Evolutionary conservation across 768 basidiomycete genomes (phyloP), one percentile per base, ranked within the genome.

Genomic region (Leccinum uliginosum): DNA sequence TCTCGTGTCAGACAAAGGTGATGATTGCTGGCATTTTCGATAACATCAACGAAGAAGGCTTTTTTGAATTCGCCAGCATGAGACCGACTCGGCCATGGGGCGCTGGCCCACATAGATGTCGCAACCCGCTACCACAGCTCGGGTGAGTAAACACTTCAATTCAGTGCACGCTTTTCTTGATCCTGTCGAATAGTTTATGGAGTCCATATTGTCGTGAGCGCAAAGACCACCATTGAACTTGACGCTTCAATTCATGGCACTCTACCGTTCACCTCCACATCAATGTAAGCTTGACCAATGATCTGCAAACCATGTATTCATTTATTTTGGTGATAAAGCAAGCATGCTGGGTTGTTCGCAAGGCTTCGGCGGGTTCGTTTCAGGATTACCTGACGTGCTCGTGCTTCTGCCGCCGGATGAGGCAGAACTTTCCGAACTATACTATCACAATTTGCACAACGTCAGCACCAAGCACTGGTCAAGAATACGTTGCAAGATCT

Each of bases 11-110:
- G 92, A 98, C 97, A 30, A 98, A 98, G 76, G 87, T 99, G 68
- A 99, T 99, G 97, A 87, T 99, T 59, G 91, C 96, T 34, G 97
- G 97, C 71, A 97, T 97, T 56, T 98, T 95, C 76, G 97, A 99
- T 67, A 97, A 99, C 71, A 83, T 98, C 71, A 91, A 88, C 61
- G 97, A 99, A 73, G 96, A 99, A 75, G 96, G 96, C 17, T 98
- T 95, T 9, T 98, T 87, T 72, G 96, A 99, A 73, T 98, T 98
- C 73, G 97, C 93, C 77, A 82, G 10, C 29, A 29, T 29, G 29
- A 29, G 29, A 29, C 10, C 29, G 29, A 10, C 10, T 29, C 29
- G 29, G 24, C 24, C 24, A 24, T 26, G 26, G 26, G 26, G 26
- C 26, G 26, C 26, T 5, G 8, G 26, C 26, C 26, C 26, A 26